These are phyloP conservation scores for Chlorella sp. DNA, from an alignment of 139 green algal species.

Conservation along the genomic window DNA sequence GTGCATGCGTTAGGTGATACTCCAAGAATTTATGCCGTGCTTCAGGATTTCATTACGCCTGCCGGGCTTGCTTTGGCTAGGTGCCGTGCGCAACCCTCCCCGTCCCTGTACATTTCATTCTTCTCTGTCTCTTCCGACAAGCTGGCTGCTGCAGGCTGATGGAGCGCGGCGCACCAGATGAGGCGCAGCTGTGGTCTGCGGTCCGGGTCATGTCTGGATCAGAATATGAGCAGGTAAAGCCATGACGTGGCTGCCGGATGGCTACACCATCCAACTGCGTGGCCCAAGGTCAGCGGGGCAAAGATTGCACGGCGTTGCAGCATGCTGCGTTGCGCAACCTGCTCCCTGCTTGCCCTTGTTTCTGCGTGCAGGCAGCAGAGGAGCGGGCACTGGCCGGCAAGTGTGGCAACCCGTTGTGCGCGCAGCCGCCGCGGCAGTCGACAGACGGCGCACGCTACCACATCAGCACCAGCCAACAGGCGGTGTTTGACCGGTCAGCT, in stretches of 20 bases:
- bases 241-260: too few relatives aligned
- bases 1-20: conserved; percentile 41
- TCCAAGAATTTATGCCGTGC: too few relatives aligned
- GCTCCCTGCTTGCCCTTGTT: neutral
- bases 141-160: conserved; percentile 32
- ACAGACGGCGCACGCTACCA: neutral
- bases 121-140: neutral
- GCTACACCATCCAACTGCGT: neutral
- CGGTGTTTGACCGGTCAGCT: neutral
- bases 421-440: neutral
- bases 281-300: neutral
- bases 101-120: too few relatives aligned
- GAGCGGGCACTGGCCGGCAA: conserved; percentile 33
- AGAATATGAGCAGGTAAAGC: conserved; percentile 36
- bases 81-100: too few relatives aligned
- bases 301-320: neutral
- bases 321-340: neutral
- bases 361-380: conserved; percentile 26
- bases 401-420: conserved; percentile 43
- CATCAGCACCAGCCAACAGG: neutral
- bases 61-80: neutral
- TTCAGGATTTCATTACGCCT: neutral
- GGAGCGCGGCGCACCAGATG: conserved; percentile 2
- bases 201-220: conserved; percentile 43
- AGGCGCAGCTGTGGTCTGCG: conserved; percentile 41